Evolutionary conservation across 2,329 filamentous ascomycete species (phyloP), one percentile per base, ranked within the genome.

Genomic region (Mollisiaceae sp.): DNA sequence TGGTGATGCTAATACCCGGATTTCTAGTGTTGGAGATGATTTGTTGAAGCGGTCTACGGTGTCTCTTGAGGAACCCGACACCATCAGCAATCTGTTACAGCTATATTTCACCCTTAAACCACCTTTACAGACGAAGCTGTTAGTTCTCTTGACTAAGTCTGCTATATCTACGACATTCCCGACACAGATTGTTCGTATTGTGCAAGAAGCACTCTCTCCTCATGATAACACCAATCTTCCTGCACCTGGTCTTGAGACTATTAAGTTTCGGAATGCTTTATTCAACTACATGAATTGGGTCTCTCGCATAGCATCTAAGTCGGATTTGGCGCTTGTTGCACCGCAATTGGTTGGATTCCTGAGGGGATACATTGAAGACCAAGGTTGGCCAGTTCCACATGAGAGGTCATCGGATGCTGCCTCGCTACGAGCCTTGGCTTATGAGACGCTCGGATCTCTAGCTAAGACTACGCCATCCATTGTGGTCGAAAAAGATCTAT

Each of bases 261-360:
- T 87, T 1, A 96, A 95, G 76, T 84, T 97, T 11, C 87, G 93
- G 70, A 89, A 88, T 55, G 92, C 94, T 0, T 84, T 97, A 4
- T 95, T 98, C 73, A 87, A 90, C 45, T 97, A 94, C 72, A 86
- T 97, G 63, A 91, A 92, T 60, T 98, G 94, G 87, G 88, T 95
- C 12, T 91, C 94, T 11, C 87, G 90, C 38, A 88, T 93, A 71
- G 91, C 90, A 8, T 84, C 88, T 0, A 72, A 80, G 36, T 79
- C 84, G 0, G 83, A 87, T 59, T 86, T 95, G 15, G 81, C 82
- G 62, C 78, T 82, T 9, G 88, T 96, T 70, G 91, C 91, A 0
- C 82, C 86, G 1, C 85, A 85, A 50, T 83, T 96, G 2, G 87
- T 97, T 20, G 78, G 84, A 9, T 86, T 88, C 55, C 80, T 98